These are phyloP conservation scores for Mollisia scopiformis DNA, from an alignment of 2,329 filamentous ascomycete species.

Conservation along the genomic window DNA sequence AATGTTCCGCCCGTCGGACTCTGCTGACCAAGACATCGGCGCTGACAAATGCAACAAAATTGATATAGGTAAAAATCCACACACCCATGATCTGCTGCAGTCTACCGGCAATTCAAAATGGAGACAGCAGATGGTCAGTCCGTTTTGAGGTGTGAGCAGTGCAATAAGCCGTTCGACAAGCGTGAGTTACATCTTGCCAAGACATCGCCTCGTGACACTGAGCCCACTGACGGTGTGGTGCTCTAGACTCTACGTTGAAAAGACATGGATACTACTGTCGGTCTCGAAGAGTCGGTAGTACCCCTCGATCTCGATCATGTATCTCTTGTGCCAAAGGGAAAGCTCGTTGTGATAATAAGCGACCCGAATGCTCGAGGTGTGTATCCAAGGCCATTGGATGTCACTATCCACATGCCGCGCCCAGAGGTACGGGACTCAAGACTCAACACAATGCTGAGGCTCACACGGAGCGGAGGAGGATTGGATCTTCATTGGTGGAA, in stretches of 20 bases:
- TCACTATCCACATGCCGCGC: slow-evolving; percentile 37
- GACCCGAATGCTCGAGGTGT: slow-evolving; percentile 44
- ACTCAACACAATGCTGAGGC: slow-evolving; percentile 15
- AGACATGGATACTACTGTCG: slow-evolving; percentile 50
- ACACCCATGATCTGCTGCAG: no score
- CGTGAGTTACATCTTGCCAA: slow-evolving; percentile 33
- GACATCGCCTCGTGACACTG: slow-evolving; percentile 9
- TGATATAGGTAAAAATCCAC: no score
- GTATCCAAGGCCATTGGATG: slow-evolving; percentile 39
- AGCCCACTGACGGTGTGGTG: slow-evolving; percentile 20
- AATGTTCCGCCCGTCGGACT: no score
- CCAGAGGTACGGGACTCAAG: slow-evolving; percentile 13
- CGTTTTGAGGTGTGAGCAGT: slow-evolving; percentile 28
- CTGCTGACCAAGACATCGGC: no score
- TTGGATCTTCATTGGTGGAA: slow-evolving; percentile 4
- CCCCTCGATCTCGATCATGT: slow-evolving; percentile 40
- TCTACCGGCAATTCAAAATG: no score
- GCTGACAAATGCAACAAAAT: no score
- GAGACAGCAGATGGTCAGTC: no score
- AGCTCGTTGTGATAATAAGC: slow-evolving; percentile 41
- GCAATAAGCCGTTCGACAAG: slow-evolving; percentile 46
- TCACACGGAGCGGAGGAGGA: background rate
- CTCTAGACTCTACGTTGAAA: slow-evolving; percentile 44
- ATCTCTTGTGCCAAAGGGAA: slow-evolving; percentile 41
- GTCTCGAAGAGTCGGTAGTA: slow-evolving; percentile 36